Evolutionary conservation across 2,329 filamentous ascomycete species (phyloP).

Genomic region (Pseudogymnoascus sp.): DNA sequence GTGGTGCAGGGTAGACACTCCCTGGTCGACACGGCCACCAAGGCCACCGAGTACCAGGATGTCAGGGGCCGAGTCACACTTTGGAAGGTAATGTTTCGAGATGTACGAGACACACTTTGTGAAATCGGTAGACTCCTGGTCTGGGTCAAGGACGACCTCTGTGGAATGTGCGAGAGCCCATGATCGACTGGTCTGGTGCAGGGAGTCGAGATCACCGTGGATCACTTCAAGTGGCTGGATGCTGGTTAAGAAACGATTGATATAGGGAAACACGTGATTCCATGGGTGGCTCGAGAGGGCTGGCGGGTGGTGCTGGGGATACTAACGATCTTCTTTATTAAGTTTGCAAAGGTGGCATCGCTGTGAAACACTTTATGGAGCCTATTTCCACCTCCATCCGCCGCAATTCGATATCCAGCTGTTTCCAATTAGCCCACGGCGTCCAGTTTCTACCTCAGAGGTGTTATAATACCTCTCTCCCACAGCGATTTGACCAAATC

Average conservation of each 20-base stretch:
- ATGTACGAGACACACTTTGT: conserved; percentile 66
- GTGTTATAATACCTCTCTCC: conserved; percentile 10
- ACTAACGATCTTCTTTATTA: conserved; percentile 10
- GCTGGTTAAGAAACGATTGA: neutral
- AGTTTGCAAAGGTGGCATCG: conserved; percentile 5
- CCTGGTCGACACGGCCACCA: conserved; percentile 87
- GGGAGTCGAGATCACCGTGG: conserved; percentile 85
- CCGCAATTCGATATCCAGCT: conserved; percentile 67
- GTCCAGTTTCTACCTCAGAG: neutral
- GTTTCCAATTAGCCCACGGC: conserved; percentile 23
- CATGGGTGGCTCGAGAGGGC: neutral
- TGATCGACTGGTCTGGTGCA: conserved; percentile 51
- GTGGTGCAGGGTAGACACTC: conserved; percentile 80
- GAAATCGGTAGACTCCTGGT: conserved; percentile 88
- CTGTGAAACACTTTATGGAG: conserved; percentile 14
- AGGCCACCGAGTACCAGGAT: conserved; percentile 80
- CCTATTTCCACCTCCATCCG: conserved; percentile 84
- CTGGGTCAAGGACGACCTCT: conserved; percentile 59
- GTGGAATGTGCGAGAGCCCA: conserved; percentile 41
- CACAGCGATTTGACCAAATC: conserved; percentile 11
- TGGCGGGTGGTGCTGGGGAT: neutral
- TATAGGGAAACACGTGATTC: neutral
- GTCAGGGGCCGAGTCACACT: conserved; percentile 36
- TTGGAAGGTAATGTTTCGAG: conserved; percentile 29
- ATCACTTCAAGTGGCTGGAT: conserved; percentile 58